Evolutionary conservation across 345 rosid genomes (phyloP), one percentile per base, ranked within the genome.

Genomic region (Corymbia maculata): DNA sequence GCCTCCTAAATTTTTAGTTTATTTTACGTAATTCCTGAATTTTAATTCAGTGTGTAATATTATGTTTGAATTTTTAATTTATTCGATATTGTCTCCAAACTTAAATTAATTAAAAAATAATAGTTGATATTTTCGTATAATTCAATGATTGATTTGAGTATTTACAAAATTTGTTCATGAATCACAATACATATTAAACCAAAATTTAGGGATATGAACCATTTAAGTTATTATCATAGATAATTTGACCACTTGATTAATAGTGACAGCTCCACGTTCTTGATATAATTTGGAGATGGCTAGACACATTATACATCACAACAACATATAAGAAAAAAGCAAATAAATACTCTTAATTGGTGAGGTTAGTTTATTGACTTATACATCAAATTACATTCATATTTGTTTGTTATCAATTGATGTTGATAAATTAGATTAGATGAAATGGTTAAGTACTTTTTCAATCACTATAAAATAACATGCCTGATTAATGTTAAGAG

Each of bases 161-260:
- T 55, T 55, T 22, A 55, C 4, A 36, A 36, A 36, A 36, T 36
- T 36, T 36, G 0, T 55, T 21, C 1, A 21, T 1, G 0, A 0
- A 55, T 0, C 1, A 55, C 8, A 55, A 21, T 22, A 55, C 2
- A 55, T 55, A 55, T 55, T 22, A 0, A 4, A 0, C 0, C 0
- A 55, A 55, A 9, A 55, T 9, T 55, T 0, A 55, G 0, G 5
- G 42, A 36, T 36, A 36, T 36, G 42, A 8, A 55, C 0, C 12
- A 22, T 55, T 55, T 22, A 12, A 21, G 61, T 55, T 0, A 55
- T 55, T 55, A 55, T 22, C 1, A 0, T 2, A 1, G 0, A 4
- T 22, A 55, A 0, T 55, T 55, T 1, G 2, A 55, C 61, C 61
- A 9, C 0, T 55, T 22, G 61, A 55, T 55, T 55, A 55, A 21